Conservation (phyloP, 2,329 filamentous ascomycete species). For the Epicoccum nigrum region DNA sequence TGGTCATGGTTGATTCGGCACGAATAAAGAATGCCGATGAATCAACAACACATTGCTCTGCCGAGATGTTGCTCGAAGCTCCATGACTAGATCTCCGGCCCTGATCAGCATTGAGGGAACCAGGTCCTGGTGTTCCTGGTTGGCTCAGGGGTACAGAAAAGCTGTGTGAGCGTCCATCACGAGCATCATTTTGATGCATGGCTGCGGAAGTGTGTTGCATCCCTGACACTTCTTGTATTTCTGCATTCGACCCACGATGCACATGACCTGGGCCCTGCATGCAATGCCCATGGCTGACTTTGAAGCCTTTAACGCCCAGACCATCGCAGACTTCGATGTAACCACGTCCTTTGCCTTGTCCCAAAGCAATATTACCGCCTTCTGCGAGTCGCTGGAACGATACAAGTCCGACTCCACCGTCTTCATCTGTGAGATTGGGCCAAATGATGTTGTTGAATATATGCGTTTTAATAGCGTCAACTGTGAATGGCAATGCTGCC, state of each 20-base stretch:
- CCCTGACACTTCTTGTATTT: slow-evolving; percentile 45
- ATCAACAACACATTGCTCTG: slow-evolving; percentile 72
- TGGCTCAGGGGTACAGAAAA: slow-evolving; percentile 41
- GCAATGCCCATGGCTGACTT: slow-evolving; percentile 88
- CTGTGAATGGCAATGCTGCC: slow-evolving; percentile 85
- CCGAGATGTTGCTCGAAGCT: slow-evolving; percentile 22
- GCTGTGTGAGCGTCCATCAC: slow-evolving; percentile 42
- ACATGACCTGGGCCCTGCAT: slow-evolving; percentile 64
- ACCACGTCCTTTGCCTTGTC: slow-evolving; percentile 77
- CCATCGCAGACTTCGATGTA: slow-evolving; percentile 90
- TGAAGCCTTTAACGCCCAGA: slow-evolving; percentile 84
- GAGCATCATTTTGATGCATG: slow-evolving; percentile 30
- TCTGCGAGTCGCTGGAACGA: slow-evolving; percentile 89
- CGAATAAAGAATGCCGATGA: slow-evolving; percentile 94
- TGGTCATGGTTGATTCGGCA: slow-evolving; percentile 58
- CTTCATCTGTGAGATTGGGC: slow-evolving; percentile 96
- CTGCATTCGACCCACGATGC: slow-evolving; percentile 53
- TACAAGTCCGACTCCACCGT: slow-evolving; percentile 88
- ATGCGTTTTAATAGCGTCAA: slow-evolving; percentile 88
- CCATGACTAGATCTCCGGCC: slow-evolving; percentile 25
- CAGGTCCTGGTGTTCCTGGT: slow-evolving; percentile 45
- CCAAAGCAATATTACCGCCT: slow-evolving; percentile 83
- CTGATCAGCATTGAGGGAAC: slow-evolving; percentile 23
- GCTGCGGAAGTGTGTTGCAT: slow-evolving; percentile 29
- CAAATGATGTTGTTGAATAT: slow-evolving; percentile 98